phyloP scores from a whole-genome alignment of 2,329 filamentous ascomycete species.

The Colletotrichum costaricense region DNA sequence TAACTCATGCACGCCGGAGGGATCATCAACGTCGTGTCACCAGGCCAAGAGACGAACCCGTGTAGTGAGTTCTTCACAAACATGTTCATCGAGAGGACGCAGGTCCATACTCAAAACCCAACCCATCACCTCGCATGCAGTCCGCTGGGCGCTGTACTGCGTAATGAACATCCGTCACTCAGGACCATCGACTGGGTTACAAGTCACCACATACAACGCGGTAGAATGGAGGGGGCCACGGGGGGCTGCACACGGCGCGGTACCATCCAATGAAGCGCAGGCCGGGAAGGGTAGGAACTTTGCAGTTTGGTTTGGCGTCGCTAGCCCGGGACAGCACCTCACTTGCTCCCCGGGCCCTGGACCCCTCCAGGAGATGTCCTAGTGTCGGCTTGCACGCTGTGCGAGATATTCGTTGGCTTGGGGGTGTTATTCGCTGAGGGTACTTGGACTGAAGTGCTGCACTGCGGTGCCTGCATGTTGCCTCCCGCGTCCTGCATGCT shows the following conservation, averaged over 20 bases:
- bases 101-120: neutral
- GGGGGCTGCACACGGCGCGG: neutral
- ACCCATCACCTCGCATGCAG: neutral
- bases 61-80: neutral
- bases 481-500: neutral
- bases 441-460: neutral
- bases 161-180: neutral
- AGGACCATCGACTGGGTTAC: slow-evolving; percentile 4
- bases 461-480: neutral
- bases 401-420: neutral
- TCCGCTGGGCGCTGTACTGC: neutral
- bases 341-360: neutral
- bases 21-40: neutral
- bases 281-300: neutral
- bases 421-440: neutral
- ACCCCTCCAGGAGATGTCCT: no score
- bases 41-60: neutral
- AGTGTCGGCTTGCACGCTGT: no score
- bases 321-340: neutral
- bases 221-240: neutral
- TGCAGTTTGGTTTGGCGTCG: neutral
- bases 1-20: neutral
- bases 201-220: neutral
- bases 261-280: neutral
- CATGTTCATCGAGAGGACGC: neutral